Conservation (phyloP, 208 protist genomes). For the Trypanosomatidae sp. region DNA sequence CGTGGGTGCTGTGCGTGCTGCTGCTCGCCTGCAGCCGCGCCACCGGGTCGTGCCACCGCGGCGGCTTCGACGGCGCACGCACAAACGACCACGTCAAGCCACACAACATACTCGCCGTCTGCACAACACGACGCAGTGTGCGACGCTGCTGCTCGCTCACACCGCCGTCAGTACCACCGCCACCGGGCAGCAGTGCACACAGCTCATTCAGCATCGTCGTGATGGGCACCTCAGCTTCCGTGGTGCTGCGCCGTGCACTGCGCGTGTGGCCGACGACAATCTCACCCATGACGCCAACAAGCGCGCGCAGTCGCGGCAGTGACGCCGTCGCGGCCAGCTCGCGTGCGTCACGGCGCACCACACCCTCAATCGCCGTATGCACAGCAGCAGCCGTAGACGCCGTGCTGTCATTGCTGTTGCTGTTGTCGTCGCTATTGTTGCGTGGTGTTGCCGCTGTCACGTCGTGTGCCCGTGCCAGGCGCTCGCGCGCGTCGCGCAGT, state of each 20-base stretch:
- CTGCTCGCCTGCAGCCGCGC: constrained; percentile 10
- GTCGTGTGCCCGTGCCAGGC: no score
- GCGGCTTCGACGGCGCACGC: constrained; percentile 25
- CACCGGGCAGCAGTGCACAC: constrained; percentile 21
- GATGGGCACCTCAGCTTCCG: constrained; percentile 31
- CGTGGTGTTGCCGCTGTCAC: no score
- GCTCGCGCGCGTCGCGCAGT: constrained; percentile 17
- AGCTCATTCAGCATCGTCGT: constrained; percentile 45
- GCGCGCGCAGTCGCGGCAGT: no score
- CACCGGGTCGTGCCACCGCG: constrained; percentile 47
- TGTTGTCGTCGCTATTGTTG: no score
- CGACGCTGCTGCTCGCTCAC: constrained; percentile 12
- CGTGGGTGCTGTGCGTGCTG: no score
- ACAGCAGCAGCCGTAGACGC: no score
- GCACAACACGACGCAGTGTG: constrained; percentile 37
- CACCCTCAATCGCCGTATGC: no score
- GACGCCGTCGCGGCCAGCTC: no score
- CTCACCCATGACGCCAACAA: constrained; percentile 53
- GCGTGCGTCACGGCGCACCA: no score
- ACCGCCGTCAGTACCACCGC: constrained; percentile 1
- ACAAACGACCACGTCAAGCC: constrained; percentile 37
- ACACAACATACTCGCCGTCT: constrained; percentile 28
- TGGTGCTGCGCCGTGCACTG: constrained; percentile 16
- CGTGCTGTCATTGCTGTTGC: no score
- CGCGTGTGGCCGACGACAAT: constrained; percentile 42